Conservation (phyloP, 805 yeast genomes). For the Barnettozyma wickerhamii region DNA sequence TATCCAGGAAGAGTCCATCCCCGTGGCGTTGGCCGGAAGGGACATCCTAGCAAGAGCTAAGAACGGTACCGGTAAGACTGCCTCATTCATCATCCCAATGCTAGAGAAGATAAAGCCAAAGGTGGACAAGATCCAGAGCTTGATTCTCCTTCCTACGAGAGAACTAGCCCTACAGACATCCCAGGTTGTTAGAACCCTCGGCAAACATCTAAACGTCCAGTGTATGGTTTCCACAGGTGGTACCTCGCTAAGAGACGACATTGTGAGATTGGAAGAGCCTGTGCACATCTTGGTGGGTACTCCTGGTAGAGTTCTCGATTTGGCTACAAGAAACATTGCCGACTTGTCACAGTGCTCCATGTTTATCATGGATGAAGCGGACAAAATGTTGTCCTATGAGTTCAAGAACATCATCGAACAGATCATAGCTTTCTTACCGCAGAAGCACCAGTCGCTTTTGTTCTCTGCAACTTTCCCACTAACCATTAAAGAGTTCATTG, state of each 20-base stretch:
- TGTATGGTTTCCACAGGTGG: slow-evolving; percentile 99
- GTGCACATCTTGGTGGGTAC: slow-evolving; percentile 96
- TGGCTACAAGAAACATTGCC: slow-evolving; percentile 84
- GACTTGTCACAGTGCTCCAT: slow-evolving; percentile 82
- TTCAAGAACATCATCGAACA: slow-evolving; percentile 85
- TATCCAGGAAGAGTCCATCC: slow-evolving; percentile 95
- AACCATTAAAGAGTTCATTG: slow-evolving; percentile 90
- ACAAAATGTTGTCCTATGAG: slow-evolving; percentile 89
- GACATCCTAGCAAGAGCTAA: slow-evolving; percentile 97
- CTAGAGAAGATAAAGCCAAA: slow-evolving; percentile 86
- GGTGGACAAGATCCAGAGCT: slow-evolving; percentile 78
- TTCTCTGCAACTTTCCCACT: slow-evolving; percentile 96
- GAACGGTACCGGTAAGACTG: slow-evolving; percentile 98
- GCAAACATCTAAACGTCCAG: slow-evolving; percentile 86
- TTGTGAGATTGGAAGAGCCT: slow-evolving; percentile 84
- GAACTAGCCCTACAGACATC: slow-evolving; percentile 97
- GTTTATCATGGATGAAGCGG: slow-evolving; percentile 98
- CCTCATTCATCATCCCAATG: slow-evolving; percentile 93
- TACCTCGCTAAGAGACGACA: slow-evolving; percentile 89
- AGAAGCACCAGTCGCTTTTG: slow-evolving; percentile 75
- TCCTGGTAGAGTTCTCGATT: slow-evolving; percentile 94
- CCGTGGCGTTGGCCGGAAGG: slow-evolving; percentile 91
- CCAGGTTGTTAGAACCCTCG: slow-evolving; percentile 93
- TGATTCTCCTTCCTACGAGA: slow-evolving; percentile 94
- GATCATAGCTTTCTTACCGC: slow-evolving; percentile 76